phyloP scores from a whole-genome alignment of 768 basidiomycete species.

The Mrakia frigida region DNA sequence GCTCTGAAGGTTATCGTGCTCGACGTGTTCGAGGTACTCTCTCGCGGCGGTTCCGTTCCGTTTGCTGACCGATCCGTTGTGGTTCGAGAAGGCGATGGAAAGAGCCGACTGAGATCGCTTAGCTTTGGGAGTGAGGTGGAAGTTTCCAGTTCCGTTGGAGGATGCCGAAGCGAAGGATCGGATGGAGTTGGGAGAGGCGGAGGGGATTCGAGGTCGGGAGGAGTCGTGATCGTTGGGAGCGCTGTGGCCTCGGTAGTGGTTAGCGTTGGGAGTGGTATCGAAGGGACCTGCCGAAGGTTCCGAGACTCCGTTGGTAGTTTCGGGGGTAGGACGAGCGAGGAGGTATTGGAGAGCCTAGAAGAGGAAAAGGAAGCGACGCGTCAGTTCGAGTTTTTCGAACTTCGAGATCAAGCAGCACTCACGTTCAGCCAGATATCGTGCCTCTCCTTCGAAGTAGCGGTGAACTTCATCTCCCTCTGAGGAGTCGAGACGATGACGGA shows the following conservation, averaged over 20 bases:
- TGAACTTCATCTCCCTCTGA: slow-evolving; percentile 95
- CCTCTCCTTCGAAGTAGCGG: slow-evolving; percentile 88
- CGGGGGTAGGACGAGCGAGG: slow-evolving; percentile 61
- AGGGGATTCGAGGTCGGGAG: background rate
- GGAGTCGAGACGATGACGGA: slow-evolving; percentile 89
- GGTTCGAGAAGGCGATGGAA: slow-evolving; percentile 60
- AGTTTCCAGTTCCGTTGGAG: slow-evolving; percentile 47
- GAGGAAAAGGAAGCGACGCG: slow-evolving; percentile 31
- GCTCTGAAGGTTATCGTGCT: slow-evolving; percentile 38
- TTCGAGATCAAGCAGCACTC: slow-evolving; percentile 40
- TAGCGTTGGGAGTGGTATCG: slow-evolving; percentile 7
- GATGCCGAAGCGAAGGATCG: slow-evolving; percentile 54
- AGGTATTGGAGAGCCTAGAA: slow-evolving; percentile 83
- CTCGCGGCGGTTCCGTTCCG: slow-evolving; percentile 84
- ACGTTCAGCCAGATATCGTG: slow-evolving; percentile 97
- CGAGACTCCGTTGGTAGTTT: slow-evolving; percentile 33
- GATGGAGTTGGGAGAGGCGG: slow-evolving; percentile 34
- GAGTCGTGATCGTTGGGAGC: slow-evolving; percentile 17
- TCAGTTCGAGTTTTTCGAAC: background rate
- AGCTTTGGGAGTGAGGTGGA: slow-evolving; percentile 59
- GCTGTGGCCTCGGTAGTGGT: background rate
- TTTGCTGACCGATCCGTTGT: slow-evolving; percentile 67
- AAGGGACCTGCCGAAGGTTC: slow-evolving; percentile 26
- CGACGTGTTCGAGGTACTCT: slow-evolving; percentile 71
- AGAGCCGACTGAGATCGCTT: slow-evolving; percentile 69